A percentile compares a stretch with the other conserved stretches of the same genome.
Conservation (phyloP, 371 early-diverging fungal genomes). For the Mucor irregularis region DNA sequence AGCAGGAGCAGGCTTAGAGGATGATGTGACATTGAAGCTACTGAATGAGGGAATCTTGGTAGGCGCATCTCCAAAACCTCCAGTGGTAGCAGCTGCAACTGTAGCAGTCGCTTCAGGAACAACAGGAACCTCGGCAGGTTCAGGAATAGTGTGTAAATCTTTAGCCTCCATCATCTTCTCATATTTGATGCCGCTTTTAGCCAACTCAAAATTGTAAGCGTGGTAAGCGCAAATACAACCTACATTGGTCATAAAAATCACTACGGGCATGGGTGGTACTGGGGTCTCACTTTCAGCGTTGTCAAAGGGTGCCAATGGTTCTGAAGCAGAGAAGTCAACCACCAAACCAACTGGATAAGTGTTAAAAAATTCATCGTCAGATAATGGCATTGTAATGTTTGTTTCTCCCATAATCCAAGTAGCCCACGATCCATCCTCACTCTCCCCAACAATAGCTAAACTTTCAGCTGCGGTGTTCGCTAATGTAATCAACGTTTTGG, state of each 20-base stretch:
- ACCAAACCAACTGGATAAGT: constrained; percentile 47
- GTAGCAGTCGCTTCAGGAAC: constrained; percentile 1
- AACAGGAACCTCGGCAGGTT: neutral
- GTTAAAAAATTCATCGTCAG: constrained; percentile 30
- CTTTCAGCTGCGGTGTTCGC: constrained; percentile 39
- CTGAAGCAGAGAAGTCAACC: constrained; percentile 40
- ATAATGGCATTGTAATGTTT: constrained; percentile 33
- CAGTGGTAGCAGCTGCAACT: neutral
- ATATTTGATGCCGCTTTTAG: constrained; percentile 7
- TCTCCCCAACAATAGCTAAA: constrained; percentile 40
- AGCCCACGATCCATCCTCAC: constrained; percentile 37
- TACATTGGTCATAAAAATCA: constrained; percentile 44
- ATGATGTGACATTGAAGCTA: neutral
- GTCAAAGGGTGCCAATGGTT: constrained; percentile 40
- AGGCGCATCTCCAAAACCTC: constrained; percentile 5
- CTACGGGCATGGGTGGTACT: constrained; percentile 38
- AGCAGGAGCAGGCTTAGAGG: neutral
- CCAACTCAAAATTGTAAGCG: constrained; percentile 34
- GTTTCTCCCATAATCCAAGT: constrained; percentile 40
- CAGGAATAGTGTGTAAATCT: neutral
- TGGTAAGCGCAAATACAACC: constrained; percentile 43
- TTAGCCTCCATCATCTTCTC: constrained; percentile 3
- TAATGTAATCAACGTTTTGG: constrained; percentile 29
- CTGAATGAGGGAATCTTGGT: neutral
- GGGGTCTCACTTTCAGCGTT: constrained; percentile 28